These are phyloP conservation scores for Aphanocladium album DNA, from an alignment of 2,329 filamentous ascomycete genomes.

Conservation along the genomic window DNA sequence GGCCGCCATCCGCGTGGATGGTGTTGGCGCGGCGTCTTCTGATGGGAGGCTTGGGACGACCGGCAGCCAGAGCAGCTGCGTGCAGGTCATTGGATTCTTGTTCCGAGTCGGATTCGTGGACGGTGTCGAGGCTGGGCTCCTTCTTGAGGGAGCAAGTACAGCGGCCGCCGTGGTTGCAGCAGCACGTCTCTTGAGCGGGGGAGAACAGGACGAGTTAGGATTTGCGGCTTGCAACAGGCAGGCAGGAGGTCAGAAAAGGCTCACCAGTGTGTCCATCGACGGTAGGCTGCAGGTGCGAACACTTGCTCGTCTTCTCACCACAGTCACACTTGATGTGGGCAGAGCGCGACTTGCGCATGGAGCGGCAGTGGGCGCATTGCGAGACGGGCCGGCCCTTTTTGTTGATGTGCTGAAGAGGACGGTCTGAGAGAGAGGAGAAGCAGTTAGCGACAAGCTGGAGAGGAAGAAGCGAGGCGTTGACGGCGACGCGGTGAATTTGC, in stretches of 20 bases:
- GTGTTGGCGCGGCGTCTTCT: slow-evolving; percentile 57
- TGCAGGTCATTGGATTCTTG: slow-evolving; percentile 31
- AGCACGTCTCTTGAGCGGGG: slow-evolving; percentile 54
- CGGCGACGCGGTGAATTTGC: background rate
- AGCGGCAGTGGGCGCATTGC: slow-evolving; percentile 95
- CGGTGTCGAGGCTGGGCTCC: slow-evolving; percentile 54
- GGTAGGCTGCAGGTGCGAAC: slow-evolving; percentile 53
- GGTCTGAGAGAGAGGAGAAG: slow-evolving; percentile 52
- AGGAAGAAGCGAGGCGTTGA: background rate
- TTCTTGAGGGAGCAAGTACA: slow-evolving; percentile 63
- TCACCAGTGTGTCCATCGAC: slow-evolving; percentile 57
- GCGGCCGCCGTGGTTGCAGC: slow-evolving; percentile 63
- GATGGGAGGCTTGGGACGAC: slow-evolving; percentile 36
- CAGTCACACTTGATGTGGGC: slow-evolving; percentile 97
- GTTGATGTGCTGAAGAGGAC: slow-evolving; percentile 88
- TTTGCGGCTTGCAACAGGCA: background rate
- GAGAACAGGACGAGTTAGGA: slow-evolving; percentile 14
- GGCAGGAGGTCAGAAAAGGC: slow-evolving; percentile 19
- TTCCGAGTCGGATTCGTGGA: slow-evolving; percentile 60
- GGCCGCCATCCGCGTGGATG: slow-evolving; percentile 53
- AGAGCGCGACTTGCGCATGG: slow-evolving; percentile 90
- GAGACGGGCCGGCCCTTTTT: slow-evolving; percentile 97
- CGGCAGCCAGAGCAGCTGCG: slow-evolving; percentile 22
- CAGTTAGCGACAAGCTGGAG: background rate
- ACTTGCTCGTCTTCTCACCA: slow-evolving; percentile 80